Base-by-base conservation (phyloP, 371 early-diverging fungal species). In the Mucor velutinosus region DNA sequence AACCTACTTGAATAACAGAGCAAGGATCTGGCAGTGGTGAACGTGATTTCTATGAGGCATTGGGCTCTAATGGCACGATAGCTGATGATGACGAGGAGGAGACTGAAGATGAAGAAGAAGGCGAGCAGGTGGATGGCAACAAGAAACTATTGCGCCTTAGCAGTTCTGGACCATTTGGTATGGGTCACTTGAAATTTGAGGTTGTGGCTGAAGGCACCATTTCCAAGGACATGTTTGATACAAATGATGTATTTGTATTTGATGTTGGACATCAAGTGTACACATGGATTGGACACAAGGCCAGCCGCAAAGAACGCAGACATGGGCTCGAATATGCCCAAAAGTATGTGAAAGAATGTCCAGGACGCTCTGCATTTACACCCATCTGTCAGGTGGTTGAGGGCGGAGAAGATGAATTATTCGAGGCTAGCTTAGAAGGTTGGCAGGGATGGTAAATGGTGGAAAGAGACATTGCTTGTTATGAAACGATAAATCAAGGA, bases 371-470 rank as follows among this genome's bases (percentile, higher is more conserved):
- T 7, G 35, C 82, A 37, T 82, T 80, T 37, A 83, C 88, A 4
- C 90, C 91, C 57, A 86, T 92, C 62, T 80, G 89, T 66, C 88
- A 88, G 30, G 75, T 94, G 7, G 39, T 90, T 29, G 91, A 94
- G 72, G 92, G 91, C 8, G 87, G 83, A 25, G 87, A 87, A 64
- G 84, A 88, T 63, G 78, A 79, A 60, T 73, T 87, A 53, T 86
- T 89, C 67, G 84, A 87, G 58, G 65, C 78, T 37, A 75, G 67
- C 39, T 69, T 80, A 35, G 79, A 80, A 71, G 83, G 79, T 27
- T 83, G 83, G 83, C 79, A 83, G 61, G 81, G 83, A 7, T 82
- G 83, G 83, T 82, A 81, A 49, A 17, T 32, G n/a, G 53, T n/a
- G n/a, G n/a, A n/a, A n/a, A n/a, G n/a, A n/a, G 5, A 17, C 43